Base-by-base conservation (phyloP, 768 basidiomycete species). In the Mycena filopes region DNA sequence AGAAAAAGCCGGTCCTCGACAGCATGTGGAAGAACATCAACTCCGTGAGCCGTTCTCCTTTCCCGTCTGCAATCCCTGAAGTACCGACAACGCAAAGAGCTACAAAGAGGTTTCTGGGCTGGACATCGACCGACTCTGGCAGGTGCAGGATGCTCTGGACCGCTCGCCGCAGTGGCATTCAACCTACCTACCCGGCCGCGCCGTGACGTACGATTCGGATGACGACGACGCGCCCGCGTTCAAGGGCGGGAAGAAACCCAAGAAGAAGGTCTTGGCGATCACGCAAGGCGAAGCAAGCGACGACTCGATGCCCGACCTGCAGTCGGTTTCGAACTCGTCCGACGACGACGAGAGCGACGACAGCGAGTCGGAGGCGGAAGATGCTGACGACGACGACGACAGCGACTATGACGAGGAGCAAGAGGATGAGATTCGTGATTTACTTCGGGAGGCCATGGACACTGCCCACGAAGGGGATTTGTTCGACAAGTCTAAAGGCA, bases 371-470 rank as follows among this genome's bases (percentile, higher is more conserved):
- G 83, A 85, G 11, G 66, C 65, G 23, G 80, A 79, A 3, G 77
- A 79, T 18, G 74, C 73, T 11, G 80, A 79, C 15, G 76, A 77
- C 26, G 72, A 74, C 29, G 78, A 77, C 29, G 78, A 79, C 25
- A 77, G 81, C 28, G 78, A 80, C 0, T 80, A 78, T 20, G 78
- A 78, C 4, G 76, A 74, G 5, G 92, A 91, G 48, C 85, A 89
- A 62, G 91, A 91, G 66, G 91, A 90, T 56, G 82, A 85, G 65
- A 74, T 92, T 29, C 79, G 88, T 21, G 86, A 87, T 33, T 73
- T 89, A 78, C 66, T 88, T 28, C 82, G 87, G 53, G 89, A 91
- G 71, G 93, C 92, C 4, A 91, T 93, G 90, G 87, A 92, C 64
- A 79, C 84, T 20, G 88, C 86, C 0, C 80, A 85, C 69, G 83